Evolutionary conservation across 2,329 filamentous ascomycete genomes (phyloP).

Genomic region (Xylariaceae sp.): DNA sequence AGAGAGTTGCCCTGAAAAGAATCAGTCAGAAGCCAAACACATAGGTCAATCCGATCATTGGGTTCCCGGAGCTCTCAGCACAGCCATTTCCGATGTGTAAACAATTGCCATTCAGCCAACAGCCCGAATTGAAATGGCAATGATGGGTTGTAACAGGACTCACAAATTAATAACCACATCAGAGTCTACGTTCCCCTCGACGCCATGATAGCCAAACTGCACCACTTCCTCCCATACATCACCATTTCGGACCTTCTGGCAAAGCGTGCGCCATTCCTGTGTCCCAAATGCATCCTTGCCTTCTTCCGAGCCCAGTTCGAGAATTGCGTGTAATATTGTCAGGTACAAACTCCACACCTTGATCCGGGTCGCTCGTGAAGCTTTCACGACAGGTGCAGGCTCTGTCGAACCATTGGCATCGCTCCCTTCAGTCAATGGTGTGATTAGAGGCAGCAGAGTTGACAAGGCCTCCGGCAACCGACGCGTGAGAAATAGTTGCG

Average conservation of each 20-base stretch:
- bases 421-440: slow-evolving; percentile 45
- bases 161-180: slow-evolving; percentile 90
- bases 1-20: slow-evolving; percentile 69
- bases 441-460: slow-evolving; percentile 78
- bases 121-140: neutral
- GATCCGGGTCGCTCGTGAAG: slow-evolving; percentile 76
- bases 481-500: slow-evolving; percentile 90
- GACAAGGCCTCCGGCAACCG: slow-evolving; percentile 85
- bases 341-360: slow-evolving; percentile 98
- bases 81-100: neutral
- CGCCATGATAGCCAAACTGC: slow-evolving; percentile 77
- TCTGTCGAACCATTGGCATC: slow-evolving; percentile 45
- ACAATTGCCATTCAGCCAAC: neutral
- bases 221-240: slow-evolving; percentile 94
- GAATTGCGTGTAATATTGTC: slow-evolving; percentile 83
- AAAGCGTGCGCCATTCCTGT: slow-evolving; percentile 77
- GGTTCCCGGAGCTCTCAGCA: neutral
- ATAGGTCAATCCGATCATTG: neutral
- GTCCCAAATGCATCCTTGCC: slow-evolving; percentile 84
- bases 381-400: slow-evolving; percentile 70
- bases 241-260: slow-evolving; percentile 80
- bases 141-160: slow-evolving; percentile 31
- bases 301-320: slow-evolving; percentile 85
- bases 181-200: slow-evolving; percentile 86
- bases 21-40: slow-evolving; percentile 3